Evolutionary conservation across 345 rosid genomes (phyloP).

Genomic region (Iberis pinnata): DNA sequence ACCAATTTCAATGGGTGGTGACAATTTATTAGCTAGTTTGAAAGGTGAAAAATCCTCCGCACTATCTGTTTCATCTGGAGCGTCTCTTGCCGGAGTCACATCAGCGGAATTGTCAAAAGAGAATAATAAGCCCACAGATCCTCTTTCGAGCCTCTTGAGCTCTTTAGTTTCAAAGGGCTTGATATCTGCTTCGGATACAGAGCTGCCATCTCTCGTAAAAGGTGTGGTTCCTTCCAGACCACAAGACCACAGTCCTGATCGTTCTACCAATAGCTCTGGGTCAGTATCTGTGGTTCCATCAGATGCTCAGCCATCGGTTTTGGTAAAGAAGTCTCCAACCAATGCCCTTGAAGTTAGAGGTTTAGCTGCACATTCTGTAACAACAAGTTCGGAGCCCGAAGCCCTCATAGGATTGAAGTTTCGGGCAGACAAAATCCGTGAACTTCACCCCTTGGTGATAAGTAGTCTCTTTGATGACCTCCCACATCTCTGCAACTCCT

Average conservation of each 20-base stretch:
- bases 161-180: constrained; percentile 87
- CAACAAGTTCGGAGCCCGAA: constrained; percentile 28
- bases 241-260: constrained; percentile 36
- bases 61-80: constrained; percentile 37
- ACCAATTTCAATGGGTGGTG: constrained; percentile 30
- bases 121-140: constrained; percentile 46
- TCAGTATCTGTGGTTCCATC: constrained; percentile 40
- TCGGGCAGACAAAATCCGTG: constrained; percentile 65
- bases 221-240: constrained; percentile 28
- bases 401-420: constrained; percentile 66
- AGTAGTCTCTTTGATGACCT: constrained; percentile 53
- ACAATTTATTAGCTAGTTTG: constrained; percentile 26
- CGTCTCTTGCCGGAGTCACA: constrained; percentile 31
- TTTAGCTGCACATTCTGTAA: constrained; percentile 28
- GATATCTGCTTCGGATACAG: constrained; percentile 67
- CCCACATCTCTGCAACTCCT: constrained; percentile 64
- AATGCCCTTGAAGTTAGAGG: constrained; percentile 32
- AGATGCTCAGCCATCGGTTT: constrained; percentile 27
- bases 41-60: constrained; percentile 42
- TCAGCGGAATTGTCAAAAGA: constrained; percentile 35
- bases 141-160: constrained; percentile 74
- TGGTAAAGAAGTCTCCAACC: constrained; percentile 34
- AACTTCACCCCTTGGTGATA: constrained; percentile 66
- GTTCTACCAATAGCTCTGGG: constrained; percentile 31
- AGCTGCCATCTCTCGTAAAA: constrained; percentile 32